Conservation (phyloP, 73 alveolate species). For the Paramecium bursaria region DNA sequence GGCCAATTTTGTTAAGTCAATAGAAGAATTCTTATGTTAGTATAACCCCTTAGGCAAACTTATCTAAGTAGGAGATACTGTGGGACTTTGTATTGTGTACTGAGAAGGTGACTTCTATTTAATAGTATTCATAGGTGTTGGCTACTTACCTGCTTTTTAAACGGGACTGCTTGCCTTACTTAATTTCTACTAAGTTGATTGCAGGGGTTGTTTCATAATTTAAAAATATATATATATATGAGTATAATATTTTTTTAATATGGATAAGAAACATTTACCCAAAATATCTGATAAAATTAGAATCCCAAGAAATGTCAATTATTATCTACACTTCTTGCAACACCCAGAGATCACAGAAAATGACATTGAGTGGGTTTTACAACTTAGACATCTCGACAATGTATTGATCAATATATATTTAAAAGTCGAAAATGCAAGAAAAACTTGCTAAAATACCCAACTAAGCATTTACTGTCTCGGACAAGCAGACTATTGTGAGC, state of each 20-base stretch:
- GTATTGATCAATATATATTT: neutral
- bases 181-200: too few relatives aligned
- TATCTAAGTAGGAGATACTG: constrained; percentile 15
- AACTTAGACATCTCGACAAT: constrained; percentile 65
- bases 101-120: constrained; percentile 56
- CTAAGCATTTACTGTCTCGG: constrained; percentile 54
- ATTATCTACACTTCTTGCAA: constrained; percentile 58
- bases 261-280: too few relatives aligned
- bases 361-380: constrained; percentile 69
- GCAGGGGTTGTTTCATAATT: too few relatives aligned
- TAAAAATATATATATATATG: too few relatives aligned
- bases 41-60: neutral
- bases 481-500: constrained; percentile 45
- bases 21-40: constrained; percentile 17
- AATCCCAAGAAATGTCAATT: constrained; percentile 68
- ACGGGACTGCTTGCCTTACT: too few relatives aligned
- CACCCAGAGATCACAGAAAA: constrained; percentile 66
- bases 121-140: too few relatives aligned
- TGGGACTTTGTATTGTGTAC: constrained; percentile 27
- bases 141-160: too few relatives aligned
- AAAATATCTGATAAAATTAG: constrained; percentile 61
- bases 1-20: constrained; percentile 39
- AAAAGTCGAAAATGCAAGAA: constrained; percentile 51
- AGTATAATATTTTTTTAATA: too few relatives aligned
- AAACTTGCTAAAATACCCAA: constrained; percentile 61